These are phyloP conservation scores for Coprinellus micaceus DNA, from an alignment of 768 basidiomycete genomes.

Conservation along the genomic window DNA sequence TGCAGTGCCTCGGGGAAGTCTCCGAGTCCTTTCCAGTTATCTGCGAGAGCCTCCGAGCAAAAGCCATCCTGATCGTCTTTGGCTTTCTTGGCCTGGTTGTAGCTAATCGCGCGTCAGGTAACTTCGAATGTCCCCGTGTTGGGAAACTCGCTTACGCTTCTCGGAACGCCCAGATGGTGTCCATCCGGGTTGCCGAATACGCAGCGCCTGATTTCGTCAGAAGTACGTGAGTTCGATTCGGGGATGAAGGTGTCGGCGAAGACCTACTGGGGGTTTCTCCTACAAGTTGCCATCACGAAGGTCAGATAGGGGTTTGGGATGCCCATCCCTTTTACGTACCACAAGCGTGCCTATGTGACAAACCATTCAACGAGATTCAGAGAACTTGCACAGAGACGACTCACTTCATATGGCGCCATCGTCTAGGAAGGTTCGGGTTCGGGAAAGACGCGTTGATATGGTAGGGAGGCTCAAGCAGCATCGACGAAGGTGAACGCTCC, in stretches of 20 bases:
- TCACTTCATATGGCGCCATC: constrained; percentile 79
- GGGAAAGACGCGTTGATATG: constrained; percentile 49
- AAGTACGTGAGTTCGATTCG: no score
- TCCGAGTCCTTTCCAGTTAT: constrained; percentile 48
- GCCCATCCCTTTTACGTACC: constrained; percentile 33
- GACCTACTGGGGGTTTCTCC: constrained; percentile 53
- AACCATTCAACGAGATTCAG: not conserved
- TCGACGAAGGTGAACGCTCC: constrained; percentile 67
- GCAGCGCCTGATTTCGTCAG: no score
- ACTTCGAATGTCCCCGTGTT: not conserved
- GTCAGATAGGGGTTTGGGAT: not conserved
- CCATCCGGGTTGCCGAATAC: constrained; percentile 55
- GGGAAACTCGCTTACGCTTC: constrained; percentile 42
- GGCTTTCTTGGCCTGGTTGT: constrained; percentile 63
- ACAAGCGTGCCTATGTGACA: constrained; percentile 47
- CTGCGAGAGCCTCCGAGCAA: constrained; percentile 46
- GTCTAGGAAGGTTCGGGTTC: constrained; percentile 41
- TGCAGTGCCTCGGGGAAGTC: constrained; percentile 69
- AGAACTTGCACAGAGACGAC: not conserved
- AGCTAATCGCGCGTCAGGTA: constrained; percentile 27
- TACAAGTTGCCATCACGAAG: constrained; percentile 15
- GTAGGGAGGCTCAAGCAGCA: constrained; percentile 75
- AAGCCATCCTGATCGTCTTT: constrained; percentile 67
- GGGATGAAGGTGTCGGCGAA: constrained; percentile 22
- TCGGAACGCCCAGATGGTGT: constrained; percentile 66